Evolutionary conservation across 169 alveolate species (phyloP).

Genomic region (Plasmodium malariae): DNA sequence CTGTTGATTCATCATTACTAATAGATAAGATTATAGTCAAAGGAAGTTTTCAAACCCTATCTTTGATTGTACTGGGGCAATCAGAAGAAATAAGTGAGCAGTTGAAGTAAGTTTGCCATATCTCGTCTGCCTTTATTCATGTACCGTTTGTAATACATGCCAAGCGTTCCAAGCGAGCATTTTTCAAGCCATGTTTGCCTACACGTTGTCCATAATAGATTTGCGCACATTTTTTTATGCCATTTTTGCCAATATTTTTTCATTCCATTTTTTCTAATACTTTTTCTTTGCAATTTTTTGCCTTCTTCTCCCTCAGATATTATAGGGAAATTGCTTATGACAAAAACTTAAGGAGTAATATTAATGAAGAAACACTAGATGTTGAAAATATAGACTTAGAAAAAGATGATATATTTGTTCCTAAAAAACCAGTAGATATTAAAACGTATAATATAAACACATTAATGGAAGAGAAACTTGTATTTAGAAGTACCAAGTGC

Average conservation of each 20-base stretch:
- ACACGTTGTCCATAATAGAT: not conserved
- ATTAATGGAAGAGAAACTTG: slow-evolving; percentile 44
- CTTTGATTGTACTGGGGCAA: slow-evolving; percentile 52
- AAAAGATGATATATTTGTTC: slow-evolving; percentile 54
- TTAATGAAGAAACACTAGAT: slow-evolving; percentile 42
- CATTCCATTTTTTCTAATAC: not conserved
- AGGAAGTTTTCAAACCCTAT: slow-evolving; percentile 52
- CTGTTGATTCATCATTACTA: slow-evolving; percentile 39
- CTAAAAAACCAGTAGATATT: slow-evolving; percentile 44
- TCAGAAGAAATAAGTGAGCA: slow-evolving; percentile 44
- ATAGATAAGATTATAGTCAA: slow-evolving; percentile 64
- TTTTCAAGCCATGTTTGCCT: not conserved
- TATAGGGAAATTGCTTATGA: slow-evolving; percentile 45
- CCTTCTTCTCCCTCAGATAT: slow-evolving; percentile 1
- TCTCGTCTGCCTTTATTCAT: not conserved
- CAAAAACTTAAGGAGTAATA: slow-evolving; percentile 32
- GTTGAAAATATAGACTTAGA: slow-evolving; percentile 67
- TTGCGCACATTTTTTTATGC: not conserved
- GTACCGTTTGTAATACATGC: not conserved
- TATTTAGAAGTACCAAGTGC: not conserved
- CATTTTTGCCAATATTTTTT: not conserved
- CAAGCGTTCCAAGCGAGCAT: too few relatives aligned
- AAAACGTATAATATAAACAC: slow-evolving; percentile 40
- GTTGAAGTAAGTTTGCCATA: slow-evolving; percentile 11
- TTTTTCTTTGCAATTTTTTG: too few relatives aligned